phyloP scores from a whole-genome alignment of 1,284 basidiomycete species.

The Gymnopus androsaceus region DNA sequence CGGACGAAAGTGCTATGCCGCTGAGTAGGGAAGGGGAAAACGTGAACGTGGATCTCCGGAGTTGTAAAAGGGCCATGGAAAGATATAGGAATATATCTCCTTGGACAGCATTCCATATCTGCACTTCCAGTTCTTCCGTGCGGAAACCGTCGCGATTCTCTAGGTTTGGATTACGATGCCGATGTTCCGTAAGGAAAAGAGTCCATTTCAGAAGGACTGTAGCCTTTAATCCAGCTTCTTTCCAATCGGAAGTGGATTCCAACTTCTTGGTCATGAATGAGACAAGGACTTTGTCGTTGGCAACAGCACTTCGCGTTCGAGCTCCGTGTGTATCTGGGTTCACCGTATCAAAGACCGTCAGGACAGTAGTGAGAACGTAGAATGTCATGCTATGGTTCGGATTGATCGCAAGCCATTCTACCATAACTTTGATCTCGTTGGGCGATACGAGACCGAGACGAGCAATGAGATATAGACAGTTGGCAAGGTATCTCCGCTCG shows the following conservation, averaged over 20 bases:
- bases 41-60: slow-evolving; percentile 45
- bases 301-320: slow-evolving; percentile 45
- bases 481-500: slow-evolving; percentile 68
- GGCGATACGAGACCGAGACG: slow-evolving; percentile 64
- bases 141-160: slow-evolving; percentile 70
- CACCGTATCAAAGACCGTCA: slow-evolving; percentile 70
- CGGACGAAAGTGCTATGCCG: slow-evolving; percentile 37
- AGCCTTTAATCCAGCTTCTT: slow-evolving; percentile 75
- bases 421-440: slow-evolving; percentile 57
- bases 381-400: slow-evolving; percentile 67
- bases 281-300: slow-evolving; percentile 47
- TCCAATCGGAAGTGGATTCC: slow-evolving; percentile 59
- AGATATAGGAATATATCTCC: slow-evolving; percentile 85
- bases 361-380: slow-evolving; percentile 71
- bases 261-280: slow-evolving; percentile 61
- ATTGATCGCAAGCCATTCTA: slow-evolving; percentile 68
- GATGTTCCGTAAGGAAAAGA: slow-evolving; percentile 75
- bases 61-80: slow-evolving; percentile 51
- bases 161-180: slow-evolving; percentile 67
- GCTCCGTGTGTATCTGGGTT: slow-evolving; percentile 52
- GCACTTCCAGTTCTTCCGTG: slow-evolving; percentile 77
- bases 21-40: slow-evolving; percentile 49
- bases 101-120: slow-evolving; percentile 80
- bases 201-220: slow-evolving; percentile 85
- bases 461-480: slow-evolving; percentile 61